phyloP scores from a whole-genome alignment of 495 filamentous ascomycete genomes.

The Podospora australis region DNA sequence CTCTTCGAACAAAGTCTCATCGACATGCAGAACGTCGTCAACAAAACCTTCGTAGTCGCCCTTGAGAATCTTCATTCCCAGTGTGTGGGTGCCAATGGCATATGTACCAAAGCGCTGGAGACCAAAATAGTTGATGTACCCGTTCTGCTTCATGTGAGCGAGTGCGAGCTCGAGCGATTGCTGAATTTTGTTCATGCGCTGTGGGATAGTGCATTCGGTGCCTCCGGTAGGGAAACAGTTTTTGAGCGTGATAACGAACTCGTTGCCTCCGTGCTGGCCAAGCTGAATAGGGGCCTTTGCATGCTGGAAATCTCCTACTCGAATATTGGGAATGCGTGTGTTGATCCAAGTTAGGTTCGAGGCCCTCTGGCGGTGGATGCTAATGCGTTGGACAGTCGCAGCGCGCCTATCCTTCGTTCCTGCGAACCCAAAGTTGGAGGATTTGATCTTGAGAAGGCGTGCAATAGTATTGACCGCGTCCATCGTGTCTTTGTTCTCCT shows the following conservation, averaged over 20 bases:
- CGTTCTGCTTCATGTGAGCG: conserved; percentile 53
- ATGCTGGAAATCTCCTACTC: conserved; percentile 74
- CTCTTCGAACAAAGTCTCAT: conserved; percentile 24
- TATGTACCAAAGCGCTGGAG: conserved; percentile 91
- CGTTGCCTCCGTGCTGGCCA: conserved; percentile 79
- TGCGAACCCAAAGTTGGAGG: conserved; percentile 71
- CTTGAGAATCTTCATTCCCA: conserved; percentile 78
- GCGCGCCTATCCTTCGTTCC: conserved; percentile 92
- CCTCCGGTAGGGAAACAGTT: conserved; percentile 62
- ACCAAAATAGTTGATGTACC: conserved; percentile 96
- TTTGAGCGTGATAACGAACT: conserved; percentile 84
- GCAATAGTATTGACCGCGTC: conserved; percentile 72
- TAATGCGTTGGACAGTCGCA: conserved; percentile 79
- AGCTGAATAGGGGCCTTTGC: conserved; percentile 62
- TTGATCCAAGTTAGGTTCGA: conserved; percentile 60
- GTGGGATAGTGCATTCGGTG: conserved; percentile 32
- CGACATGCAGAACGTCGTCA: conserved; percentile 59
- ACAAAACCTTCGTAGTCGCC: conserved; percentile 73
- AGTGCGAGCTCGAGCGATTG: conserved; percentile 35
- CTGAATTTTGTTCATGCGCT: conserved; percentile 31
- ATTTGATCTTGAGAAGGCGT: conserved; percentile 58
- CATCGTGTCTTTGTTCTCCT: conserved; percentile 98
- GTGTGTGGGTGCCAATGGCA: conserved; percentile 66
- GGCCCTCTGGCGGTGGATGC: conserved; percentile 58
- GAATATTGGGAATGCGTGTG: conserved; percentile 50